A percentile compares a stretch with the other conserved stretches of the same genome.
Conservation (phyloP, 371 early-diverging fungal genomes). For the Mortierella sp. region DNA sequence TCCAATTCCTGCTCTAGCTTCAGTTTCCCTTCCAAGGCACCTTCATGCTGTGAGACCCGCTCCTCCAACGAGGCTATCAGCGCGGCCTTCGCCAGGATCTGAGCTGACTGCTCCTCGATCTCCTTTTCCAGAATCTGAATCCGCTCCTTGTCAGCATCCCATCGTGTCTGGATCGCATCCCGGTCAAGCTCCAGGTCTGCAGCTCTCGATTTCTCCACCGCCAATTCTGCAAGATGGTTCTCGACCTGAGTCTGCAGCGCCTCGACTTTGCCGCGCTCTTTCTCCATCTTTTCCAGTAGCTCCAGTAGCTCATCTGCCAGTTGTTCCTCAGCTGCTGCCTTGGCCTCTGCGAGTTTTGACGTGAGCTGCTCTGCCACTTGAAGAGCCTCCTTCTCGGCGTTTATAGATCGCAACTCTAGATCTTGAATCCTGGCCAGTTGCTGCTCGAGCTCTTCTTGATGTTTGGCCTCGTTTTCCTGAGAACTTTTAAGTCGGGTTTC, state of each 20-base stretch:
- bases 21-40: constrained; percentile 30
- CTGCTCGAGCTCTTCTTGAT: constrained; percentile 33
- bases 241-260: constrained; percentile 50
- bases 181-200: constrained; percentile 35
- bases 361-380: constrained; percentile 36
- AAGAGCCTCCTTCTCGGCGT: constrained; percentile 52
- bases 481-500: constrained; percentile 26
- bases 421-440: constrained; percentile 45
- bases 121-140: constrained; percentile 30
- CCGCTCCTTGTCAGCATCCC: constrained; percentile 36
- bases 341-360: constrained; percentile 19
- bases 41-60: constrained; percentile 50
- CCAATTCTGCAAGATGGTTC: constrained; percentile 32
- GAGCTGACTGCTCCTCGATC: constrained; percentile 25
- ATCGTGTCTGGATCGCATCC: constrained; percentile 27
- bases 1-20: constrained; percentile 25
- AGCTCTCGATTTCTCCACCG: constrained; percentile 20
- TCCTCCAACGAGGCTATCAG: constrained; percentile 51
- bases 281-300: constrained; percentile 44
- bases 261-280: constrained; percentile 43
- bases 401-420: constrained; percentile 57
- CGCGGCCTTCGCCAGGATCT: constrained; percentile 18
- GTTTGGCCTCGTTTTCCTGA: constrained; percentile 21
- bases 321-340: constrained; percentile 20
- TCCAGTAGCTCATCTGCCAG: constrained; percentile 34